phyloP scores from a whole-genome alignment of 2,329 filamentous ascomycete species.

The Colletotrichum sublineola region DNA sequence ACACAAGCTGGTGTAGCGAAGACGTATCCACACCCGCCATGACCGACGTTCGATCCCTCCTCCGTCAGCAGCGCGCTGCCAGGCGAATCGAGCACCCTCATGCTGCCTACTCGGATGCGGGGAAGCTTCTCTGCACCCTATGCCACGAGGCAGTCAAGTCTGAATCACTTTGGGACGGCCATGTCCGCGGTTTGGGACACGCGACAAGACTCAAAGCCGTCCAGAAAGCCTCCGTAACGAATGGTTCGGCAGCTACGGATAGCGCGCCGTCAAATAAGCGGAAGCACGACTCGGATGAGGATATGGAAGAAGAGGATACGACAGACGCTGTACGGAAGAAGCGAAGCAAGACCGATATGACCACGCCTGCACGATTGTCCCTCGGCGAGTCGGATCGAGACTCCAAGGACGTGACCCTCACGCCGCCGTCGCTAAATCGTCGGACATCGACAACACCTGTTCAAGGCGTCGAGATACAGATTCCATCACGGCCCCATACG shows the following conservation, averaged over 20 bases:
- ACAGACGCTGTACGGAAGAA: constrained; percentile 58
- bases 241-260: constrained; percentile 30
- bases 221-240: constrained; percentile 18
- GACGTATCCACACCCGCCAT: constrained; percentile 58
- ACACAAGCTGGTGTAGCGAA: constrained; percentile 5
- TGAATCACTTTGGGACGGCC: constrained; percentile 76
- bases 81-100: constrained; percentile 79
- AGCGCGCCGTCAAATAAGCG: constrained; percentile 46
- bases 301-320: constrained; percentile 53
- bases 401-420: constrained; percentile 44
- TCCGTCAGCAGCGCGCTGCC: constrained; percentile 81
- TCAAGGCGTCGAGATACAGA: constrained; percentile 71
- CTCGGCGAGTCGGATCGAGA: constrained; percentile 45
- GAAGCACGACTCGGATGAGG: constrained; percentile 46
- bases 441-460: constrained; percentile 66
- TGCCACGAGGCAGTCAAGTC: constrained; percentile 75
- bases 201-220: constrained; percentile 13
- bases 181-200: constrained; percentile 66
- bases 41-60: constrained; percentile 83
- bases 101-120: constrained; percentile 75
- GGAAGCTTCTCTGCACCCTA: constrained; percentile 75
- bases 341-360: constrained; percentile 58
- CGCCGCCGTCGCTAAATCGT: constrained; percentile 60
- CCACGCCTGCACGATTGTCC: constrained; percentile 40
- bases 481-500: constrained; percentile 74